Base-by-base conservation (phyloP, 192 early-diverging fungal species). In the Paraglomus brasilianum region DNA sequence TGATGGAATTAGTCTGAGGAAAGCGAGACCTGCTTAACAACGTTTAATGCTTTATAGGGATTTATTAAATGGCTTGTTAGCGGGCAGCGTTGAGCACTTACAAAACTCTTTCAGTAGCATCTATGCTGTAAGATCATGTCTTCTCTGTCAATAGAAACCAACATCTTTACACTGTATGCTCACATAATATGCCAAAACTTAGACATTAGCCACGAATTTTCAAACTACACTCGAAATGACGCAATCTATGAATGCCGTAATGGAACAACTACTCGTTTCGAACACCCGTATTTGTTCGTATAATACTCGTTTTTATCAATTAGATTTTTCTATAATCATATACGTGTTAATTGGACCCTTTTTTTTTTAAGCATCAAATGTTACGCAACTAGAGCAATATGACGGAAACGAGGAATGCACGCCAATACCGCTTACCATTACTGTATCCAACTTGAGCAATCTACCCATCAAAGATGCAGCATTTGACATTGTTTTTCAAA, bases 191-290 rank as follows among this genome's bases (percentile, higher is more conserved):
- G 1, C 19, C 45, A 14, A 39, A 15, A 4, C 17, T 19, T 66
- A 80, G 79, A 70, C 76, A 1, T 58, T 80, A 60, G 71, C 74
- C 0, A 70, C 62, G n/a, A 77, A 71, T 49, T 49, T 80, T 10
- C 65, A 74, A 57, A 73, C 73, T 43, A 75, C 73, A 50, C 56
- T 80, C 50, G 75, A 80, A 40, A 80, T 80, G 76, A 75, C 73
- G n/a, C 67, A 77, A 17, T 51, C 69, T 0, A 77, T 80, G 76
- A 80, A 74, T 43, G 61, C 64, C n/a, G 71, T 75, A 68, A 72
- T 75, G 71, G 75, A 80, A 7, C 48, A 77, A 47, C 63, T 77
- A 24, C 70, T 80, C 22, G 58, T 72, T 41, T 65, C 66, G 17
- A 80, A 75, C 53, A 22, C 74, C 30, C 71, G 38, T n/a, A 80